Percentiles rank a stretch among this genome's conserved stretches.
phyloP scores from a whole-genome alignment of 257 asterid species.

The Anisodus tanguticus region DNA sequence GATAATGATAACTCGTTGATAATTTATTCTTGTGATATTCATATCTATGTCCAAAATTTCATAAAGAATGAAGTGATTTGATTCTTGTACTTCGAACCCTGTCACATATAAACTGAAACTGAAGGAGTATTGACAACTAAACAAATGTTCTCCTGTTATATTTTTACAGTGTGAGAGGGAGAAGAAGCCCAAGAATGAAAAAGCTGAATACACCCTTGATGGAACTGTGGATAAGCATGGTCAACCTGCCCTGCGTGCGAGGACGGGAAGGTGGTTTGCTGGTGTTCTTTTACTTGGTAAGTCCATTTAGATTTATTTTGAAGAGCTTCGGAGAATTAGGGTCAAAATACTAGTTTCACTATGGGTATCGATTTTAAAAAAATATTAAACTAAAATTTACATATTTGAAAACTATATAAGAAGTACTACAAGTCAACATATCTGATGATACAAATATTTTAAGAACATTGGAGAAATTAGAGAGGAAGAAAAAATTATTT shows the following conservation, averaged over 20 bases:
- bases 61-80: background rate
- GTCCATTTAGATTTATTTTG: background rate
- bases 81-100: background rate
- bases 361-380: no score
- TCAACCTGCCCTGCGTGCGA: conserved; percentile 68
- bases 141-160: background rate
- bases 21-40: no score
- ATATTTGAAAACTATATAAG: no score
- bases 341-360: no score
- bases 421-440: no score
- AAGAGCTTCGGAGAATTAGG: no score
- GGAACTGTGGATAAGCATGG: conserved; percentile 77
- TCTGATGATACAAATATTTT: no score
- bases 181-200: conserved; percentile 40
- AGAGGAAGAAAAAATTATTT: no score
- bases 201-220: conserved; percentile 68
- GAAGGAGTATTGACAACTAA: background rate
- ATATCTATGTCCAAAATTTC: background rate
- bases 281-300: conserved; percentile 77
- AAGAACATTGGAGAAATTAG: no score
- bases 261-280: conserved; percentile 79
- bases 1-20: background rate
- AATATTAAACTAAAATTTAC: no score
- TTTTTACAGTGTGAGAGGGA: conserved; percentile 36
- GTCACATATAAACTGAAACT: background rate